These are phyloP conservation scores for Rhynchosporium secalis DNA, from an alignment of 2,329 filamentous ascomycete species.

Conservation along the genomic window DNA sequence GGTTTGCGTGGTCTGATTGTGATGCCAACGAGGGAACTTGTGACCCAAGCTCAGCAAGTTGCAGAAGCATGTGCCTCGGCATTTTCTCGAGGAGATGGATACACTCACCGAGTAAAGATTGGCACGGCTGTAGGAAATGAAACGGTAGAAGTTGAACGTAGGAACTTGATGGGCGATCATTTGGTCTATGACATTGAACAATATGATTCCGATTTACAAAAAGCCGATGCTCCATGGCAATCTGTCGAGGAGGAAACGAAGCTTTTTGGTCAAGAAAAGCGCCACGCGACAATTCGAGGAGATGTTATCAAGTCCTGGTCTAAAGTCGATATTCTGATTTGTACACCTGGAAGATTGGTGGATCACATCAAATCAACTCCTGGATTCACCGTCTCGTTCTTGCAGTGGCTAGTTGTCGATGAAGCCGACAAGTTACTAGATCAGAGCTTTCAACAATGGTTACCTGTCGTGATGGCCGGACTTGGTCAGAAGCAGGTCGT, in stretches of 20 bases:
- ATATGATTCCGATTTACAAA: slow-evolving; percentile 49
- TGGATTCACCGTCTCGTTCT: slow-evolving; percentile 74
- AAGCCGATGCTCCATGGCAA: slow-evolving; percentile 47
- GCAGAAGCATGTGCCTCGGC: slow-evolving; percentile 72
- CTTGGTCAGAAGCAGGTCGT: slow-evolving; percentile 49
- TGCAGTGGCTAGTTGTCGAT: slow-evolving; percentile 89
- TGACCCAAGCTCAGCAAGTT: slow-evolving; percentile 78
- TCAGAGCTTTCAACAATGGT: slow-evolving; percentile 91
- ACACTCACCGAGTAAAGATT: slow-evolving; percentile 69
- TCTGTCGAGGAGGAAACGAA: slow-evolving; percentile 23
- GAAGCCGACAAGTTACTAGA: slow-evolving; percentile 91
- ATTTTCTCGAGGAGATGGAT: slow-evolving; percentile 49
- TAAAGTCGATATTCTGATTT: slow-evolving; percentile 84
- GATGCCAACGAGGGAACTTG: slow-evolving; percentile 86
- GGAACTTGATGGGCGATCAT: slow-evolving; percentile 61
- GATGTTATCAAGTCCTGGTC: slow-evolving; percentile 67
- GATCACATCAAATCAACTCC: slow-evolving; percentile 85
- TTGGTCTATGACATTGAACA: slow-evolving; percentile 66
- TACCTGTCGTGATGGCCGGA: slow-evolving; percentile 67
- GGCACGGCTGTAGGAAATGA: slow-evolving; percentile 83
- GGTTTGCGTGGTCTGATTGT: slow-evolving; percentile 78
- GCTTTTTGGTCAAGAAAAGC: slow-evolving; percentile 40
- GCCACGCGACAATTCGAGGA: slow-evolving; percentile 49
- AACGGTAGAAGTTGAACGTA: slow-evolving; percentile 66
- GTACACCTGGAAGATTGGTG: slow-evolving; percentile 87